A percentile compares a stretch with the other conserved stretches of the same genome.
These are phyloP conservation scores for Myriangium duriaei DNA, from an alignment of 2,329 filamentous ascomycete species.

Conservation along the genomic window DNA sequence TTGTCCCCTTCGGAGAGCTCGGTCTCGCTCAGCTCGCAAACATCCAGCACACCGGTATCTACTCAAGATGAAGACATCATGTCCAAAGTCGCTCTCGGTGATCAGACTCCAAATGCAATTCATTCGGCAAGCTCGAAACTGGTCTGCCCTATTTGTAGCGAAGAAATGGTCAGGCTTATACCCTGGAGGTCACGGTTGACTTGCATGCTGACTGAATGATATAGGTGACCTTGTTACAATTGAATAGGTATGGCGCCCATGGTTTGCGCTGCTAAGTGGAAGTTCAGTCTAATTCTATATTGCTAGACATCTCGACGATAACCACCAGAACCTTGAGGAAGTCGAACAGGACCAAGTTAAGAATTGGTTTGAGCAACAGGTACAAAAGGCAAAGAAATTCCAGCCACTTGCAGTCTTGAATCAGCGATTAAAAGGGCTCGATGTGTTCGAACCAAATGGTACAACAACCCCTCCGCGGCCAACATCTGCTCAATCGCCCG, in stretches of 20 bases:
- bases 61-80: conserved; percentile 65
- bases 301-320: conserved; percentile 67
- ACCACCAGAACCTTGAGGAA: conserved; percentile 77
- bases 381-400: conserved; percentile 84
- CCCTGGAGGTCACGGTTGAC: too few species aligned
- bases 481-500: conserved; percentile 18
- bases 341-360: conserved; percentile 88
- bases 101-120: conserved; percentile 43
- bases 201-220: background rate
- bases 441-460: conserved; percentile 89
- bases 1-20: conserved; percentile 59
- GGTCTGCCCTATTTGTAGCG: conserved; percentile 92
- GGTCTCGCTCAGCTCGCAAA: conserved; percentile 63
- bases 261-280: conserved; percentile 3
- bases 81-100: conserved; percentile 64
- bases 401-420: conserved; percentile 84
- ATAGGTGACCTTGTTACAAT: conserved; percentile 78
- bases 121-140: conserved; percentile 53
- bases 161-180: conserved; percentile 83
- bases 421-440: conserved; percentile 82
- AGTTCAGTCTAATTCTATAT: background rate
- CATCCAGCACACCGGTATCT: conserved; percentile 58
- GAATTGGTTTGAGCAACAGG: conserved; percentile 92
- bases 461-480: conserved; percentile 35
- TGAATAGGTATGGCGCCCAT: conserved; percentile 53